These are phyloP conservation scores for Novymonas esmeraldas DNA, from an alignment of 208 protist genomes.

Conservation along the genomic window DNA sequence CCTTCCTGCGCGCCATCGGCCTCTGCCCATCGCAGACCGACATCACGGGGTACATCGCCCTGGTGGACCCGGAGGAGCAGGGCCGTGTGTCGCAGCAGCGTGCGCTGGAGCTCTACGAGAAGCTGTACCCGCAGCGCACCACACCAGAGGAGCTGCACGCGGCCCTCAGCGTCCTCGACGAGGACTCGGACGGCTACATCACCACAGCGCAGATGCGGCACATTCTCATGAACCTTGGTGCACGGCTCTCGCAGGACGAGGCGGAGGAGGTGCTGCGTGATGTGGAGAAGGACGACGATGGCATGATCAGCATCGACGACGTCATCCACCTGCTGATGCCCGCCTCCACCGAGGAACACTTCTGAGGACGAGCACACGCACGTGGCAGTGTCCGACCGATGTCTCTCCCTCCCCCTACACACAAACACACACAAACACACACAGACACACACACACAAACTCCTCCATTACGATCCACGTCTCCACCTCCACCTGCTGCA, in stretches of 20 bases:
- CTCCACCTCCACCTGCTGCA: too few species aligned
- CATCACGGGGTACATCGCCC: constrained; percentile 94
- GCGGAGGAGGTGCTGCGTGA: constrained; percentile 83
- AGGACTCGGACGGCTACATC: constrained; percentile 93
- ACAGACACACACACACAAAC: too few species aligned
- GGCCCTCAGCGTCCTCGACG: constrained; percentile 95
- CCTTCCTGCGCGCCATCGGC: constrained; percentile 98
- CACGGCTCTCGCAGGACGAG: constrained; percentile 89
- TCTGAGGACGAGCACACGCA: background rate
- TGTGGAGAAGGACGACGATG: constrained; percentile 83
- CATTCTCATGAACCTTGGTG: constrained; percentile 93
- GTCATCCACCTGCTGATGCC: constrained; percentile 68
- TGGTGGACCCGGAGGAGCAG: constrained; percentile 95
- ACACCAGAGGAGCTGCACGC: constrained; percentile 86
- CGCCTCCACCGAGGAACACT: background rate
- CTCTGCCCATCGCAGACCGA: constrained; percentile 96
- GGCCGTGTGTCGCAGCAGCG: constrained; percentile 95
- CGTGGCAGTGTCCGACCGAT: background rate
- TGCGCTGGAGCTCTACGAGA: constrained; percentile 64
- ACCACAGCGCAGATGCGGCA: constrained; percentile 94
- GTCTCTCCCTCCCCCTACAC: background rate
- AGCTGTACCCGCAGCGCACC: constrained; percentile 60
- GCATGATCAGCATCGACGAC: constrained; percentile 88
- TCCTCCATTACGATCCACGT: too few species aligned
- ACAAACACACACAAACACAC: too few species aligned